Base-by-base conservation (phyloP, 108 stramenopile species). In the Poteriospumella lacustris region DNA sequence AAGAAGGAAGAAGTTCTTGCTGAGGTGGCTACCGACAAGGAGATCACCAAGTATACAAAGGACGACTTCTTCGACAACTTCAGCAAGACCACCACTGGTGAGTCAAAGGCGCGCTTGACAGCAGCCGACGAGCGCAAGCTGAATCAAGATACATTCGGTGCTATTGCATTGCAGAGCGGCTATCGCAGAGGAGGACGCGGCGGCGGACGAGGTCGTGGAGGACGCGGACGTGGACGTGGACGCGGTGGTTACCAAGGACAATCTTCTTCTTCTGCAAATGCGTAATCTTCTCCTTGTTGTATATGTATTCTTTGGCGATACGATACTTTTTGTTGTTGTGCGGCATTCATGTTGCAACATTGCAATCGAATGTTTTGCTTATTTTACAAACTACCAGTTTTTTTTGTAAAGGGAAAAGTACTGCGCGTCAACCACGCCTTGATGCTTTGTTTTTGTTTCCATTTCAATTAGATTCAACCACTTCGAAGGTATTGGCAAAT, bases 1-100 rank as follows among this genome's bases (percentile, higher is more conserved):
- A 73, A 73, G 9, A 73, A 73, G 47, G 41, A 73, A 34, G 70
- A 73, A 34, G 64, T 68, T 19, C 41, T 73, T 26, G 70, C 70
- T 15, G 42, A 73, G 3, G 33, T 73, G 9, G 70, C 70, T 44
- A 3, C 43, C 33, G 70, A 38, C 31, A 5, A 26, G 47, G 31
- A 44, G 26, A 34, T 42, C 15, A 26, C 44, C 26, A 73, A 56
- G 28, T 73, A 73, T 33, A 5, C 9, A 3, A 73, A 73, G 41
- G 70, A 73, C 12, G 47, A 73, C 41, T 73, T 73, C 31, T 73
- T 73, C 42, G 70, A 73, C 36, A 73, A 26, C 36, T 24, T 73
- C 5, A 33, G 31, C 33, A 28, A 19, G 19, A 19, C 12, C 15
- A 41, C 12, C 15, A 38, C 40, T 38, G 52, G n/a, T 56, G 64